These are phyloP conservation scores for Vachellia pachyceras DNA, from an alignment of 306 rosid genomes.

Conservation along the genomic window DNA sequence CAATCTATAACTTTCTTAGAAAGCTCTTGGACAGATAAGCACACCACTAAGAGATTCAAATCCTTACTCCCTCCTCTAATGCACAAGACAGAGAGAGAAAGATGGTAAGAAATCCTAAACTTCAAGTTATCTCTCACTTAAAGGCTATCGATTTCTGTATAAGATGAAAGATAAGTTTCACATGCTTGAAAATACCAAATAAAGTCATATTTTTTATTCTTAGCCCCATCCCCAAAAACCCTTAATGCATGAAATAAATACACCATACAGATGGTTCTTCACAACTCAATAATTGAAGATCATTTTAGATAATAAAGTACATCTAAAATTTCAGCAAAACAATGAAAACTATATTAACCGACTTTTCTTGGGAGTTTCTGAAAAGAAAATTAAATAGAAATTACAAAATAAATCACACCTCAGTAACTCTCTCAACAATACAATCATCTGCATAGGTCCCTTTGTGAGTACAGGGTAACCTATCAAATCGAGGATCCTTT, in stretches of 20 bases:
- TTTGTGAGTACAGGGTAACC: slow-evolving; percentile 78
- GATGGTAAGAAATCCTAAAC: background rate
- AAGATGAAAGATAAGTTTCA: background rate
- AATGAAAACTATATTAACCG: background rate
- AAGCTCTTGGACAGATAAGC: background rate
- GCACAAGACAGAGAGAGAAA: background rate
- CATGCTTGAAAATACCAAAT: background rate
- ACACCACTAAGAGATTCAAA: slow-evolving; percentile 9
- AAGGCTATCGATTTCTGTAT: background rate
- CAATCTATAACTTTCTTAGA: background rate
- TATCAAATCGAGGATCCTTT: slow-evolving; percentile 91
- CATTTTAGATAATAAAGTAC: background rate
- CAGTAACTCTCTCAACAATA: slow-evolving; percentile 81
- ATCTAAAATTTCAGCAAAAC: background rate
- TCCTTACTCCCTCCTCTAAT: background rate
- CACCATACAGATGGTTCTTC: background rate
- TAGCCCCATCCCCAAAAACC: background rate
- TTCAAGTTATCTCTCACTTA: background rate
- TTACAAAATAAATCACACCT: slow-evolving; percentile 50
- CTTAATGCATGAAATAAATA: background rate
- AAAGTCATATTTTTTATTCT: background rate
- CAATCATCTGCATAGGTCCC: slow-evolving; percentile 98
- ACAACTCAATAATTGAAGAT: background rate
- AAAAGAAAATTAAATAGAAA: slow-evolving; percentile 9
- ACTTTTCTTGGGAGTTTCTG: background rate